Evolutionary conservation across 495 filamentous ascomycete genomes (phyloP), one percentile per base, ranked within the genome.

Genomic region (Corynascus novoguineensis): DNA sequence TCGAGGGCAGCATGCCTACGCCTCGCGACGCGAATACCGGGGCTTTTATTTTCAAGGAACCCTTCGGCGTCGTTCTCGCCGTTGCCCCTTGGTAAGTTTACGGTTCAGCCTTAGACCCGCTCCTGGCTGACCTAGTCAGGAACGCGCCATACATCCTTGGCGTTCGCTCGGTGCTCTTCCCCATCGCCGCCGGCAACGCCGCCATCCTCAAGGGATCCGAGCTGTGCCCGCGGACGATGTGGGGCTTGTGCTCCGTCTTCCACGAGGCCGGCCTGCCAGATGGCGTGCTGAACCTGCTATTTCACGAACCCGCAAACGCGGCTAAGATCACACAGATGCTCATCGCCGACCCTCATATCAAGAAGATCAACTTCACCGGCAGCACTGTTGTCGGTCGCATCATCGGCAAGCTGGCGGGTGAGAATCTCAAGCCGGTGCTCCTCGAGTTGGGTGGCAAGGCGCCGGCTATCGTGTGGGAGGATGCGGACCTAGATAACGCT

Each of bases 31-130:
- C 81, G n/a, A 79, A 79, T 7, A 75, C 74, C 37, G 75, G 77
- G n/a, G 86, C 86, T 0, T 75, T 95, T 63, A 72, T 95, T n/a
- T 71, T 83, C 47, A 87, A 85, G 63, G 86, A 95, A 68, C 90
- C 90, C 5, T 90, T 83, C 61, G 90, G 90, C 19, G 89, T 93
- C 25, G 72, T 92, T 2, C 74, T 96, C 14, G 83, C 81, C 28
- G 89, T 95, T 70, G 90, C 89, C 19, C 90, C 92, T 28, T 96
- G 92, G 88, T 89, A 76, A 61, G 71, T 55, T 1, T 1, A 14
- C 7, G 12, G 5, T 21, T 32, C 6, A 8, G 14, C 4, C 2
- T 3, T 42, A 54, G 49, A 0, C 17, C 47, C 44, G 5, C 67
- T 71, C 12, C 73, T 68, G 60, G 58, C 54, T 37, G 44, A 40